Percentiles rank a stretch among this genome's conserved stretches.
Conservation (phyloP, 208 protist genomes). For the Leishmania amazonensis region DNA sequence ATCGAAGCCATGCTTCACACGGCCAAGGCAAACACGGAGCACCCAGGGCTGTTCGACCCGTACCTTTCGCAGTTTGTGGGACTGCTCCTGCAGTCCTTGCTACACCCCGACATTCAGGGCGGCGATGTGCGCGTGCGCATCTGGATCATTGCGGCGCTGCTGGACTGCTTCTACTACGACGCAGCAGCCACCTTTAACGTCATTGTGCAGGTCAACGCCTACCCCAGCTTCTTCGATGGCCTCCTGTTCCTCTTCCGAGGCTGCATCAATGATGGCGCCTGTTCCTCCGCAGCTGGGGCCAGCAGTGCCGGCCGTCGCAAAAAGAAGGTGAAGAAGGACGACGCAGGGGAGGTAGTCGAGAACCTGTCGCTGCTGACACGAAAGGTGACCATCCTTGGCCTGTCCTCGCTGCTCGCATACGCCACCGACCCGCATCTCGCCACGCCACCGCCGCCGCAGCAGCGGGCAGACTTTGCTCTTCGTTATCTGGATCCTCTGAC, state of each 20-base stretch:
- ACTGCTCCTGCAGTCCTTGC: constrained; percentile 72
- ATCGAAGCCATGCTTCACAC: constrained; percentile 89
- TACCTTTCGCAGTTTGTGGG: constrained; percentile 65
- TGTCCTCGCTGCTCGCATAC: constrained; percentile 52
- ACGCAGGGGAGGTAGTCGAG: constrained; percentile 59
- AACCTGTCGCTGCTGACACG: constrained; percentile 77
- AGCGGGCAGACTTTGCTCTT: constrained; percentile 38
- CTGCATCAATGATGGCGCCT: constrained; percentile 17
- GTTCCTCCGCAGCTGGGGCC: background rate
- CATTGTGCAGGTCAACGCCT: constrained; percentile 54
- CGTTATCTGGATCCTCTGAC: constrained; percentile 46
- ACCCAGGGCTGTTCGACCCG: constrained; percentile 49
- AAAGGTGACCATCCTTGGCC: constrained; percentile 73
- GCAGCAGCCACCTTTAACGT: constrained; percentile 61
- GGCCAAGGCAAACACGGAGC: constrained; percentile 55
- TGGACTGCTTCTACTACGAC: constrained; percentile 91
- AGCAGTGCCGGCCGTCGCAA: background rate
- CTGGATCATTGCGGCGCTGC: constrained; percentile 78
- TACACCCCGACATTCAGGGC: constrained; percentile 51
- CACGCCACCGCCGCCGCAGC: constrained; percentile 16
- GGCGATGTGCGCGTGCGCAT: constrained; percentile 66
- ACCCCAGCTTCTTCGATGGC: constrained; percentile 74
- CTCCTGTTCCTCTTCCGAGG: constrained; percentile 76
- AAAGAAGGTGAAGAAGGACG: constrained; percentile 58
- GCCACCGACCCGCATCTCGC: constrained; percentile 16